These are phyloP conservation scores for Camptophora hylomeconis DNA, from an alignment of 2,329 filamentous ascomycete genomes.

Conservation along the genomic window DNA sequence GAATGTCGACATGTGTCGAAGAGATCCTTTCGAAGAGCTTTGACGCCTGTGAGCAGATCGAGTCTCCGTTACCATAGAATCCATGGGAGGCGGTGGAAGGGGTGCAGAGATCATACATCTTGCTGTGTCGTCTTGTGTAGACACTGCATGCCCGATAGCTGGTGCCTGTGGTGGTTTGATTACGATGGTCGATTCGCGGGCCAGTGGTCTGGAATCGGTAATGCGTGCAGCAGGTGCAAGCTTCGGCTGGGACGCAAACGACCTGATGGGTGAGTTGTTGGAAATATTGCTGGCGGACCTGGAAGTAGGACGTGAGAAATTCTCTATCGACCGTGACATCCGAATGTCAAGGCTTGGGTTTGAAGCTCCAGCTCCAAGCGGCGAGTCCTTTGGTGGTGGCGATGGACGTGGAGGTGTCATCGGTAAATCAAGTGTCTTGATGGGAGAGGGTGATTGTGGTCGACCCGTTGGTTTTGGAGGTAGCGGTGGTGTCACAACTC, in stretches of 20 bases:
- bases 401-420: slow-evolving; percentile 18
- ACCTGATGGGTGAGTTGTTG: neutral
- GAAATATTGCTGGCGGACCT: no score
- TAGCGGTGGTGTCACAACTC: slow-evolving; percentile 3
- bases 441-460: slow-evolving; percentile 18
- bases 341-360: slow-evolving; percentile 8
- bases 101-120: slow-evolving; percentile 11
- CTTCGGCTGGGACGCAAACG: no score
- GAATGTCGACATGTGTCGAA: neutral
- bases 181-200: slow-evolving; percentile 1
- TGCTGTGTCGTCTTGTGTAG: slow-evolving; percentile 14
- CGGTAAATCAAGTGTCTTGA: no score
- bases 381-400: slow-evolving; percentile 14
- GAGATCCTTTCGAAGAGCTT: slow-evolving; percentile 1
- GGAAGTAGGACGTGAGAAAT: slow-evolving; percentile 34
- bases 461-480: slow-evolving; percentile 7
- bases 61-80: neutral
- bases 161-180: slow-evolving; percentile 12
- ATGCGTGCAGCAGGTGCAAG: no score
- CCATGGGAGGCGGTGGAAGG: slow-evolving; percentile 6
- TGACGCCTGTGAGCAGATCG: slow-evolving; percentile 2
- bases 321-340: slow-evolving; percentile 33
- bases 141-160: slow-evolving; percentile 16
- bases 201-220: neutral
- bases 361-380: no score